These are phyloP conservation scores for Sanghuangporus sanghuang DNA, from an alignment of 1,284 basidiomycete species.

Conservation along the genomic window DNA sequence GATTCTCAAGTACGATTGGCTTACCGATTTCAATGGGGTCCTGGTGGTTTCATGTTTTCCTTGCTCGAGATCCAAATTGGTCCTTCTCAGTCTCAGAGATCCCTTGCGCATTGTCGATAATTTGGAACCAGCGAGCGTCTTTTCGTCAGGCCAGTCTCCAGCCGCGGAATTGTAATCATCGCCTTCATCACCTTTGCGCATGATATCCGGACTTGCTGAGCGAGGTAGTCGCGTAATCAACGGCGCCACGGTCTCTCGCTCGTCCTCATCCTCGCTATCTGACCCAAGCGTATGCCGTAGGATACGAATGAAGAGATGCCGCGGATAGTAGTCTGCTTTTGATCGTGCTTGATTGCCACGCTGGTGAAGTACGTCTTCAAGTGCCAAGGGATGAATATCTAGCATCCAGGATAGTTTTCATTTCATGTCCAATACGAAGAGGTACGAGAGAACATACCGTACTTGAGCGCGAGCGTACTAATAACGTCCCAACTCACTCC, in stretches of 20 bases:
- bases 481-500: constrained; percentile 71
- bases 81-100: constrained; percentile 3
- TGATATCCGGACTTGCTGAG: constrained; percentile 36
- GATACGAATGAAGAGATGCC: constrained; percentile 64
- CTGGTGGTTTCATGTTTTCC: neutral
- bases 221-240: constrained; percentile 34
- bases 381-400: constrained; percentile 65
- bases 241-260: neutral
- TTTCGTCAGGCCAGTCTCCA: constrained; percentile 22
- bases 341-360: constrained; percentile 46
- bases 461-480: constrained; percentile 56
- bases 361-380: constrained; percentile 63
- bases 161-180: constrained; percentile 17
- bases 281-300: constrained; percentile 50
- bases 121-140: constrained; percentile 25
- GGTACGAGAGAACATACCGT: constrained; percentile 33
- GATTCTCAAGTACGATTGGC: neutral
- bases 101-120: constrained; percentile 22
- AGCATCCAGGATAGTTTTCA: constrained; percentile 5
- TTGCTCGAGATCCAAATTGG: constrained; percentile 6
- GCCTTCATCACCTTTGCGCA: constrained; percentile 24
- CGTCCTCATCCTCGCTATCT: constrained; percentile 26
- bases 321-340: constrained; percentile 64
- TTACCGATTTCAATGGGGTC: neutral
- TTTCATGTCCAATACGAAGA: neutral